Base-by-base conservation (phyloP, 345 rosid species). In the Brassica incana region DNA sequence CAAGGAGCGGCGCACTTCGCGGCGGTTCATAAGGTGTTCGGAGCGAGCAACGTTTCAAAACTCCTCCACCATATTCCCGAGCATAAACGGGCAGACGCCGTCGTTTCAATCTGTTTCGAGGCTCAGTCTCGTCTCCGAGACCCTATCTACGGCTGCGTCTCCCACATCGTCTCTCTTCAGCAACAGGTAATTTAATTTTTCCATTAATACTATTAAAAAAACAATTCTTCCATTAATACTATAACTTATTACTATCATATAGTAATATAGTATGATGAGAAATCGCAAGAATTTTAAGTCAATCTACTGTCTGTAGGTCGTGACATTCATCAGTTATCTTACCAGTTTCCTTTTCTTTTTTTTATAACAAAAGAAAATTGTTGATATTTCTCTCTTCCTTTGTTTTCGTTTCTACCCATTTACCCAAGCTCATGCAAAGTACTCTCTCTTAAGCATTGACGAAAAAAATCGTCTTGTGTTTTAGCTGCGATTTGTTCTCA, bases 31-130 rank as follows among this genome's bases (percentile, higher is more conserved):
- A 90, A 86, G 78, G 89, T 91, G 14, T 90, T 93, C 50, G 98
- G 98, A 7, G 98, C 98, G 2, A 92, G 97, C 80, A 94, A 94
- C 71, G 96, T 88, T 18, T 88, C 98, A 0, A 92, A 94, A 88
- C 92, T 94, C 5, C 92, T 94, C 32, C 71, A 78, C 0, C 87
- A 82, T 56, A 76, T 88, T 4, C 91, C 93, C 0, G 85, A 83
- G 8, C 88, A 86, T 75, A 87, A 84, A 69, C 84, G 97, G 38
- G 84, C 85, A 12, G 92, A 89, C 65, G 90, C 97, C 9, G 94
- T 89, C 62, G 87, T 85, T 32, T 84, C 91, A 8, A 87, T 91
- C 48, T 91, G 91, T 61, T 91, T 84, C 23, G 97, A 91, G 82
- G 97, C 97, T 61, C 88, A 89, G 68, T 86, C 94, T 30, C 86